Evolutionary conservation across 495 filamentous ascomycete species (phyloP).

Genomic region (Penicillium bialowiezense): DNA sequence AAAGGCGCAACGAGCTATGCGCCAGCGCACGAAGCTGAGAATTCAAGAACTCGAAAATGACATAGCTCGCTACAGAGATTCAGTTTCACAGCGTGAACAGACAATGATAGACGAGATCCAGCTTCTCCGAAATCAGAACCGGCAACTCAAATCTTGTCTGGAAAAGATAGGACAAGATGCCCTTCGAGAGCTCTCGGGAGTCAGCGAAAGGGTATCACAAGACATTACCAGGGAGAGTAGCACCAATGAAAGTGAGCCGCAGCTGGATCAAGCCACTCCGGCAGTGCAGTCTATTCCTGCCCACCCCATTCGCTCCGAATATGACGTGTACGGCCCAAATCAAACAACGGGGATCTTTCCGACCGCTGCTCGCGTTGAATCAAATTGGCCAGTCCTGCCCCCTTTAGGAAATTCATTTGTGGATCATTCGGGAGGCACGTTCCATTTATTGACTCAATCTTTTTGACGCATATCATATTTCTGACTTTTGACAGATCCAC

Average conservation of each 20-base stretch:
- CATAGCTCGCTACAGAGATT: not conserved
- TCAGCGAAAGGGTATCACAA: not conserved
- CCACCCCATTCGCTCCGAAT: too few species aligned
- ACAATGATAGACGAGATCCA: slow-evolving; percentile 7
- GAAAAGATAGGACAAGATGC: slow-evolving; percentile 11
- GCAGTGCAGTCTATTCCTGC: too few species aligned
- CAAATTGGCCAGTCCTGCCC: not conserved
- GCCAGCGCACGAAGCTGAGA: slow-evolving; percentile 2
- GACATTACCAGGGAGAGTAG: too few species aligned
- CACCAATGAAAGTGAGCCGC: too few species aligned
- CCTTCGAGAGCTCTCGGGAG: not conserved
- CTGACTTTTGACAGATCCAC: not conserved
- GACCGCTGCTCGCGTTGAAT: too few species aligned
- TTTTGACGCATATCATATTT: too few species aligned
- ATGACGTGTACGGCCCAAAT: too few species aligned
- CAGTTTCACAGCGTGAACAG: slow-evolving; percentile 1
- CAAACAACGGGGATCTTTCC: too few species aligned
- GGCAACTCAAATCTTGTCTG: not conserved
- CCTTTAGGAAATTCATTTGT: too few species aligned
- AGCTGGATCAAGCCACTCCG: too few species aligned
- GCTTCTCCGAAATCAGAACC: slow-evolving; percentile 3
- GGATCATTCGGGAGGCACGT: too few species aligned
- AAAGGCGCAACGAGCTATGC: slow-evolving; percentile 5
- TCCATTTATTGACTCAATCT: too few species aligned
- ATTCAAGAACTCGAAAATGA: slow-evolving; percentile 9